Conservation (phyloP, 148 eudicot species). For the Vaccinium myrtillus region DNA sequence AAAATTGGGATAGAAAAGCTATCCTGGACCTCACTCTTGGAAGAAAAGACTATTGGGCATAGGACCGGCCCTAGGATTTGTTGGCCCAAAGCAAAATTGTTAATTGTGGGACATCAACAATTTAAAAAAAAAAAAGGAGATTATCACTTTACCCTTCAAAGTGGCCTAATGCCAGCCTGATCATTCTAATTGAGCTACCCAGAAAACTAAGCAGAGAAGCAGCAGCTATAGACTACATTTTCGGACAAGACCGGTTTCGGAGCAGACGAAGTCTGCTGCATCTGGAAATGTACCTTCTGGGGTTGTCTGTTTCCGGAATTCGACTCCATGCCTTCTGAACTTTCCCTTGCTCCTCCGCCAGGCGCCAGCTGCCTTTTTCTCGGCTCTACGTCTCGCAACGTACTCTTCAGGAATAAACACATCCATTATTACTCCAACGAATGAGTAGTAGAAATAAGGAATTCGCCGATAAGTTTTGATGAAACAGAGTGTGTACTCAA, state of each 20-base stretch:
- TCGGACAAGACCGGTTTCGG: neutral
- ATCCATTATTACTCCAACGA: slow-evolving; percentile 19
- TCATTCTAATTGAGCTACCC: neutral
- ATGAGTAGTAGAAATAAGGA: neutral
- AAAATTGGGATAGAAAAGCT: neutral
- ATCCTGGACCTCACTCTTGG: neutral
- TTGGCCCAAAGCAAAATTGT: too few species aligned
- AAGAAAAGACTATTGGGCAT: neutral
- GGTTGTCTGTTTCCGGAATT: neutral
- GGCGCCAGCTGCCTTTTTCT: slow-evolving; percentile 20
- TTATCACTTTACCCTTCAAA: too few species aligned
- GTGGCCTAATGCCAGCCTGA: too few species aligned
- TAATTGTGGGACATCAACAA: too few species aligned
- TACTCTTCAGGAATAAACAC: slow-evolving; percentile 43
- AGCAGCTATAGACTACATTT: neutral
- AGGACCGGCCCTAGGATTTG: too few species aligned
- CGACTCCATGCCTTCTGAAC: neutral
- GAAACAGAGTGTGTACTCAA: neutral
- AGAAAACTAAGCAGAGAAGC: slow-evolving; percentile 13
- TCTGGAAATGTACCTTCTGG: neutral
- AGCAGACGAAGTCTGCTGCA: neutral
- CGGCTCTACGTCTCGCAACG: slow-evolving; percentile 25
- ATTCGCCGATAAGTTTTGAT: neutral
- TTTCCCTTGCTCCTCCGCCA: neutral
- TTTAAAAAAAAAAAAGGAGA: too few species aligned